Conservation (phyloP, 192 early-diverging fungal genomes). For the Linnemannia hyalina region DNA sequence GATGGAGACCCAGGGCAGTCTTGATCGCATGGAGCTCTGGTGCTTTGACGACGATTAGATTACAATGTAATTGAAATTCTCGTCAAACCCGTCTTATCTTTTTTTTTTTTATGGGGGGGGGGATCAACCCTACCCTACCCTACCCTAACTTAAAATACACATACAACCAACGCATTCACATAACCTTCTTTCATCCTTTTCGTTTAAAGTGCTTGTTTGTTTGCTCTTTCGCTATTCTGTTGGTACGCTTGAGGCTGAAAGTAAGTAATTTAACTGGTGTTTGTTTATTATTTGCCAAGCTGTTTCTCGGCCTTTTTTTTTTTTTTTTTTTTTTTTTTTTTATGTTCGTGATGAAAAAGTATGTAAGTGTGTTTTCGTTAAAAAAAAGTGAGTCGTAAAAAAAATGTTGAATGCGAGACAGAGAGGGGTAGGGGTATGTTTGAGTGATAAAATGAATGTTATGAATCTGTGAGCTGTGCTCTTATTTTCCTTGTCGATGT, state of each 20-base stretch:
- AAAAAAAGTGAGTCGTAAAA: not conserved
- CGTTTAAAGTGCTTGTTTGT: not conserved
- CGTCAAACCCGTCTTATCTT: not conserved
- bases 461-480: not conserved
- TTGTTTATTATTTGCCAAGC: not conserved
- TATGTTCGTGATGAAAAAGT: not conserved
- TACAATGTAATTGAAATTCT: not conserved
- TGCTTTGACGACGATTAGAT: constrained; percentile 48
- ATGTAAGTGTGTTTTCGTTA: not conserved
- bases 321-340: not conserved
- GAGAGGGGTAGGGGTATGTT: not conserved
- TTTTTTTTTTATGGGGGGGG: not conserved
- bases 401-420: not conserved
- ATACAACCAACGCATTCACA: too few relatives aligned
- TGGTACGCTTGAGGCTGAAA: not conserved
- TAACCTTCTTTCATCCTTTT: not conserved
- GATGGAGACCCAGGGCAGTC: constrained; percentile 16
- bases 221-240: not conserved
- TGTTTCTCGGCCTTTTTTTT: not conserved
- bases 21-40: constrained; percentile 52
- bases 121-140: not conserved
- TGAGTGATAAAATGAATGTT: too few relatives aligned
- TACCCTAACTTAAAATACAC: not conserved
- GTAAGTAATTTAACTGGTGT: not conserved
- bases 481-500: not conserved